A percentile compares a stretch with the other conserved stretches of the same genome.
phyloP scores from a whole-genome alignment of 176 grass and related monocot genomes.

The Triticum urartu region DNA sequence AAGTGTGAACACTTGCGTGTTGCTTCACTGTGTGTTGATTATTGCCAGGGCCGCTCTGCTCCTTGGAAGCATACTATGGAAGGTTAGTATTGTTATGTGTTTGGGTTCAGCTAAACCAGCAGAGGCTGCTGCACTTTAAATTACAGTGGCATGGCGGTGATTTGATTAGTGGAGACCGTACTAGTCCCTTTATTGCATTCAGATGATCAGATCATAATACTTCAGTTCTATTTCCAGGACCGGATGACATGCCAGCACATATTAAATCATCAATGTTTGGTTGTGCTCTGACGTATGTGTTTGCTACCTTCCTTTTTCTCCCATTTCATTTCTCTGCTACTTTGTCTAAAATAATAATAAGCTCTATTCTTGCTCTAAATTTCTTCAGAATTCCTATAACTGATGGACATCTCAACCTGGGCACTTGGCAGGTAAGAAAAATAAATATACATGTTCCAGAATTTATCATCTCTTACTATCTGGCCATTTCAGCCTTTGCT shows the following conservation, averaged over 20 bases:
- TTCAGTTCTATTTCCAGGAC: constrained; percentile 59
- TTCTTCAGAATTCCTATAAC: constrained; percentile 86
- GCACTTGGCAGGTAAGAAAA: constrained; percentile 82
- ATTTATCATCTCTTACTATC: constrained; percentile 1
- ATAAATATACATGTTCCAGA: background rate
- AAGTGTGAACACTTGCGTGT: background rate
- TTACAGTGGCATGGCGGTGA: background rate
- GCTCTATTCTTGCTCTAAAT: constrained; percentile 3
- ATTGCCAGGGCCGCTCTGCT: constrained; percentile 74
- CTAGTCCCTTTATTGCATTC: background rate
- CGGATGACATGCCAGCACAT: constrained; percentile 99
- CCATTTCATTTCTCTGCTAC: background rate
- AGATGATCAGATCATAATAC: constrained; percentile 1
- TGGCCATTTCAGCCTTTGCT: background rate
- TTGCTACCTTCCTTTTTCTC: background rate
- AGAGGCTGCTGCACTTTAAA: background rate
- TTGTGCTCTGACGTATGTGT: constrained; percentile 75
- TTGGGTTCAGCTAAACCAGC: background rate
- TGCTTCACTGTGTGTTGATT: constrained; percentile 23
- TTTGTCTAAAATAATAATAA: constrained; percentile 1
- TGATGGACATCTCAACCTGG: constrained; percentile 87
- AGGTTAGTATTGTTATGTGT: constrained; percentile 43
- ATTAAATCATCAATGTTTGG: constrained; percentile 99
- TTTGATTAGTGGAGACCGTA: constrained; percentile 14
- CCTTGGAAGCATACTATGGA: constrained; percentile 96